Conservation (phyloP, 345 rosid species). For the Microcos paniculata region DNA sequence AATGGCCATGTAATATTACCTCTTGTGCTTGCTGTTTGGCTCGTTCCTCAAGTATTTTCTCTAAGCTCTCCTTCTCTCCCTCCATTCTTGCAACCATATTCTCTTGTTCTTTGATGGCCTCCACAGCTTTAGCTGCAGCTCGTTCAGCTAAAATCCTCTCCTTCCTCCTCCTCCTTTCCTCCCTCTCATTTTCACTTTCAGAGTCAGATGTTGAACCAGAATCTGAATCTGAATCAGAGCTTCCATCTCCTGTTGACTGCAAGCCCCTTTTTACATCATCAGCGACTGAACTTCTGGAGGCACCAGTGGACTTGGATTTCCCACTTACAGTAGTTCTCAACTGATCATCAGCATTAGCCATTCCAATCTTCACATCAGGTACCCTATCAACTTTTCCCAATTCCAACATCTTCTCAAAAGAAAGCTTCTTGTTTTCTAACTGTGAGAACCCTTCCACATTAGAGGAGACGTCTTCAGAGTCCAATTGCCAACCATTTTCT, state of each 20-base stretch:
- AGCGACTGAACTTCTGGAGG: slow-evolving; percentile 36
- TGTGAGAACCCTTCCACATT: slow-evolving; percentile 27
- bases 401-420: slow-evolving; percentile 23
- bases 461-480: slow-evolving; percentile 22
- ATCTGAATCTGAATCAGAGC: slow-evolving; percentile 57
- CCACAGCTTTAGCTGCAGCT: slow-evolving; percentile 75
- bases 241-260: slow-evolving; percentile 35
- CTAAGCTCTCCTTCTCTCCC: slow-evolving; percentile 93
- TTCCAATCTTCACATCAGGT: slow-evolving; percentile 35
- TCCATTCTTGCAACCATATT: slow-evolving; percentile 84
- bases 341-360: slow-evolving; percentile 33
- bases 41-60: slow-evolving; percentile 88
- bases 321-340: slow-evolving; percentile 34
- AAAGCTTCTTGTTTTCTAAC: slow-evolving; percentile 23
- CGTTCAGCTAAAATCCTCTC: slow-evolving; percentile 74
- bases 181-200: slow-evolving; percentile 78
- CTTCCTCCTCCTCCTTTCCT: slow-evolving; percentile 65
- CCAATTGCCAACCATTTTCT: slow-evolving; percentile 33
- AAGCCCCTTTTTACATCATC: slow-evolving; percentile 42
- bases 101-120: slow-evolving; percentile 77
- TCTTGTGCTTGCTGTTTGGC: slow-evolving; percentile 93
- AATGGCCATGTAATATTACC: slow-evolving; percentile 38
- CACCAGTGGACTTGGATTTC: slow-evolving; percentile 30
- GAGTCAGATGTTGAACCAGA: slow-evolving; percentile 73
- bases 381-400: slow-evolving; percentile 28